Percentiles rank a stretch among this genome's conserved stretches.
These are phyloP conservation scores for Debaryomyces hansenii DNA, from an alignment of 805 yeast species.

Conservation along the genomic window DNA sequence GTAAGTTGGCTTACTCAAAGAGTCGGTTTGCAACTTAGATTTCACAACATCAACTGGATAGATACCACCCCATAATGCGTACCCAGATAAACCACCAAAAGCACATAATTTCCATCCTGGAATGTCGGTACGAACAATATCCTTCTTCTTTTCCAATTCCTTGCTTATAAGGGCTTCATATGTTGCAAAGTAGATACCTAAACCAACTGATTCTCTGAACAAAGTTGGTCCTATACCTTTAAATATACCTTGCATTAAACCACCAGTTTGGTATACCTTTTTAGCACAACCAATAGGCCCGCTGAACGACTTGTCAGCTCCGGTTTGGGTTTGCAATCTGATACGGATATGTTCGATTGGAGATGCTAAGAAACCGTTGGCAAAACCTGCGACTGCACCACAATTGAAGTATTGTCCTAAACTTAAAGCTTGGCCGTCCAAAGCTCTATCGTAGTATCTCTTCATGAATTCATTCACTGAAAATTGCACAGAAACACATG, in stretches of 20 bases:
- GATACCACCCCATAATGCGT: constrained; percentile 78
- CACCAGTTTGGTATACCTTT: constrained; percentile 55
- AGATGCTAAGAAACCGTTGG: constrained; percentile 83
- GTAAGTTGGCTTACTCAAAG: constrained; percentile 58
- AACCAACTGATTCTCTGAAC: constrained; percentile 80
- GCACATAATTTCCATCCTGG: constrained; percentile 85
- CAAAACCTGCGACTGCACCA: constrained; percentile 91
- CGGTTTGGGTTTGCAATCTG: constrained; percentile 85
- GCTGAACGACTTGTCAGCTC: constrained; percentile 45
- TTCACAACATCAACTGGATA: constrained; percentile 93
- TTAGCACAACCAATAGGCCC: constrained; percentile 78
- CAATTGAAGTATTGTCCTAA: constrained; percentile 71
- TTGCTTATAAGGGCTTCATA: constrained; percentile 83
- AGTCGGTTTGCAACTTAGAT: constrained; percentile 76
- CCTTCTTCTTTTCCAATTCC: constrained; percentile 48
- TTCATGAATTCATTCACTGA: constrained; percentile 95
- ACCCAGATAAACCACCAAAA: constrained; percentile 91
- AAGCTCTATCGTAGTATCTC: constrained; percentile 58
- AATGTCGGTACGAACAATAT: constrained; percentile 62
- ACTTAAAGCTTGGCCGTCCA: constrained; percentile 46
- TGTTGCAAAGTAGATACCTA: constrained; percentile 85
- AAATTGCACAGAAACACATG: constrained; percentile 94
- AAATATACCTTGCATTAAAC: constrained; percentile 58
- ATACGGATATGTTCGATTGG: constrained; percentile 97
- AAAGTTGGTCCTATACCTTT: constrained; percentile 84